Conservation (phyloP, 2,329 filamentous ascomycete genomes). For the Verticillium isaacii region DNA sequence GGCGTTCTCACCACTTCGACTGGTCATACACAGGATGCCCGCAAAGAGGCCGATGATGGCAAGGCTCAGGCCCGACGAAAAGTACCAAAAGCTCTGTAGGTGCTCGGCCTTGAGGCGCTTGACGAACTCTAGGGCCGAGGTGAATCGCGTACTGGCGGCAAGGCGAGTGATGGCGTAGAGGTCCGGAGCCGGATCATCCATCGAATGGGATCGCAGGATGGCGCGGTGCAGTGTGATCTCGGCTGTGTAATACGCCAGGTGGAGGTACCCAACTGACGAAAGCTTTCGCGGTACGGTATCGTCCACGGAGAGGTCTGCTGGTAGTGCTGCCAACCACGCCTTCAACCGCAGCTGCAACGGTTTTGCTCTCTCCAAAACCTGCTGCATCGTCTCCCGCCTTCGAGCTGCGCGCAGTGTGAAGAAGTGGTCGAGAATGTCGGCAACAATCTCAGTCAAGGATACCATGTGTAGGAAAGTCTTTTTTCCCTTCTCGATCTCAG, state of each 20-base stretch:
- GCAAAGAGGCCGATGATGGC: slow-evolving; percentile 26
- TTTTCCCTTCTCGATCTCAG: slow-evolving; percentile 30
- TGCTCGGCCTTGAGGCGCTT: slow-evolving; percentile 29
- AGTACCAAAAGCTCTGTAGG: slow-evolving; percentile 35
- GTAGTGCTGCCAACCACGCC: slow-evolving; percentile 40
- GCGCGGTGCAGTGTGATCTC: slow-evolving; percentile 38
- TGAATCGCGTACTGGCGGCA: slow-evolving; percentile 23
- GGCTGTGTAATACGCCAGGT: slow-evolving; percentile 36
- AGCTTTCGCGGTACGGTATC: slow-evolving; percentile 29
- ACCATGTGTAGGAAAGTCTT: slow-evolving; percentile 39
- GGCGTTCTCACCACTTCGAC: slow-evolving; percentile 2
- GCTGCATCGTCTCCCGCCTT: slow-evolving; percentile 3
- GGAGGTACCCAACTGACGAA: slow-evolving; percentile 32
- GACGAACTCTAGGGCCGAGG: slow-evolving; percentile 27
- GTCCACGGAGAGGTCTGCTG: slow-evolving; percentile 36
- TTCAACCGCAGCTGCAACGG: slow-evolving; percentile 40
- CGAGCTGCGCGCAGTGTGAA: slow-evolving; percentile 12
- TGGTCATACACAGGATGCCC: slow-evolving; percentile 17
- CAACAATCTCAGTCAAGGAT: slow-evolving; percentile 35
- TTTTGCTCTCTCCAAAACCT: slow-evolving; percentile 38
- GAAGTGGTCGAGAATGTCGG: slow-evolving; percentile 30
- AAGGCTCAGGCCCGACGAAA: slow-evolving; percentile 23
- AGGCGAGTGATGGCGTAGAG: slow-evolving; percentile 8
- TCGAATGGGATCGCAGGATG: slow-evolving; percentile 27
- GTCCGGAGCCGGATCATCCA: slow-evolving; percentile 1